A percentile compares a stretch with the other conserved stretches of the same genome.
Conservation (phyloP, 2,329 filamentous ascomycete genomes). For the Fusarium brevicatenulatum region DNA sequence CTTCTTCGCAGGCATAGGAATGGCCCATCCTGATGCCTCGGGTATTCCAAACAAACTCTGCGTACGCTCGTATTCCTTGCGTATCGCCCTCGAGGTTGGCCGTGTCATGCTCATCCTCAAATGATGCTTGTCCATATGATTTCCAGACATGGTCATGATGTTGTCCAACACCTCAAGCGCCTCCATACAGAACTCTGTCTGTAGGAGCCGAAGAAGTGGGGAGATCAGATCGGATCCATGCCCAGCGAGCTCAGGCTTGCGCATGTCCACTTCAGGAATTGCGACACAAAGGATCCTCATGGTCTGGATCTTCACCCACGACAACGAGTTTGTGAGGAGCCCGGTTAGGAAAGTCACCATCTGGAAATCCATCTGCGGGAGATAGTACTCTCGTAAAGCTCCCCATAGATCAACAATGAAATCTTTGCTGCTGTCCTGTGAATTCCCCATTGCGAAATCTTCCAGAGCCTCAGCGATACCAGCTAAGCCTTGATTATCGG, state of each 20-base stretch:
- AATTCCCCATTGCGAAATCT: constrained; percentile 74
- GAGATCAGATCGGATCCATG: constrained; percentile 97
- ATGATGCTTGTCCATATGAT: constrained; percentile 92
- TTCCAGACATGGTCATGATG: constrained; percentile 93
- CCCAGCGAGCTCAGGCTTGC: constrained; percentile 85
- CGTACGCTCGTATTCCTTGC: constrained; percentile 94
- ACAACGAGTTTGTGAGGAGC: constrained; percentile 84
- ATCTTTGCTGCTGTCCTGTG: constrained; percentile 74
- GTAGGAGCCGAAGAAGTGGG: constrained; percentile 85
- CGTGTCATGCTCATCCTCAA: constrained; percentile 98
- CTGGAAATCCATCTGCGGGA: constrained; percentile 83
- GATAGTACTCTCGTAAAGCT: constrained; percentile 80
- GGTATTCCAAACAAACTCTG: constrained; percentile 97
- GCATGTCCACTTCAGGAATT: constrained; percentile 93
- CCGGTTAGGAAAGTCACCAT: constrained; percentile 92
- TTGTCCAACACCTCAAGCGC: constrained; percentile 92
- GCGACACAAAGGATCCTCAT: constrained; percentile 89
- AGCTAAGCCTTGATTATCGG: constrained; percentile 75
- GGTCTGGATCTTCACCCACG: constrained; percentile 92
- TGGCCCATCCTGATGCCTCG: constrained; percentile 94
- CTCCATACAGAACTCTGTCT: constrained; percentile 93
- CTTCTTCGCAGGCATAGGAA: constrained; percentile 90
- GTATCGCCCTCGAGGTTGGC: constrained; percentile 82
- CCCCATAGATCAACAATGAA: constrained; percentile 79
- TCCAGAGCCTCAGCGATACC: constrained; percentile 75